Evolutionary conservation across 352 stramenopile genomes (phyloP), one percentile per base, ranked within the genome.

Genomic region (Plasmopara halstedii): DNA sequence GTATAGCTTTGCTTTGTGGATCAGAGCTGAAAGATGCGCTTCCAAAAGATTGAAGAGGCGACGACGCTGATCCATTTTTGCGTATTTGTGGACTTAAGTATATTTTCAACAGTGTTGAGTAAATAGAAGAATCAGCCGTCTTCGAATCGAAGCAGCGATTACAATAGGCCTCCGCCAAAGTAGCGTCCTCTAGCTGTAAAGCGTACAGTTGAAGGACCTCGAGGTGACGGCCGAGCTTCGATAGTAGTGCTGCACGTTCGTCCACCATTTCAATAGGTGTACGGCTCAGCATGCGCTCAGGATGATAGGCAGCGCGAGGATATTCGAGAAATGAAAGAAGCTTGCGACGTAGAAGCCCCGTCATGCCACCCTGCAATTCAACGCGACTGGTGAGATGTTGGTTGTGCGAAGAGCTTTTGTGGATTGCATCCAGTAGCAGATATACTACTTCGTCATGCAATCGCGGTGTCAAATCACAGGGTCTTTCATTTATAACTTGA

Each of bases 401-500:
- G 6, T 49, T 45, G 2, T 58, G 53, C 4, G 56, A 46, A 2
- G 74, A 43, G 17, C 79, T 68, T 6, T 47, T 33, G 11, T 71
- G 67, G 42, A 93, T 88, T 9, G 69, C 70, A 45, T 90, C 78
- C 14, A 93, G 58, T 8, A 93, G 40, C 14, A 93, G 48, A 53
- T 87, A 90, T 11, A 86, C 76, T 0, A 81, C 74, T 40, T 93
- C 81, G 36, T 90, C 81, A 42, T 93, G 78, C 6, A 93, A 65
- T 6, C 76, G 64, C 13, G 67, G 50, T 2, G 59, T 42, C 0
- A 89, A 46, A 22, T 37, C 39, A 17, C 50, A 42, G 2, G 57
- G 51, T 40, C 64, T 58, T 23, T 67, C 49, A 20, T 67, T 68
- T 23, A 90, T 89, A 33, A 85, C 55, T 54, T 86, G 78, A 7